Evolutionary conservation across 805 yeast genomes (phyloP), one percentile per base, ranked within the genome.

Genomic region (Hanseniaspora hatyaiensis): DNA sequence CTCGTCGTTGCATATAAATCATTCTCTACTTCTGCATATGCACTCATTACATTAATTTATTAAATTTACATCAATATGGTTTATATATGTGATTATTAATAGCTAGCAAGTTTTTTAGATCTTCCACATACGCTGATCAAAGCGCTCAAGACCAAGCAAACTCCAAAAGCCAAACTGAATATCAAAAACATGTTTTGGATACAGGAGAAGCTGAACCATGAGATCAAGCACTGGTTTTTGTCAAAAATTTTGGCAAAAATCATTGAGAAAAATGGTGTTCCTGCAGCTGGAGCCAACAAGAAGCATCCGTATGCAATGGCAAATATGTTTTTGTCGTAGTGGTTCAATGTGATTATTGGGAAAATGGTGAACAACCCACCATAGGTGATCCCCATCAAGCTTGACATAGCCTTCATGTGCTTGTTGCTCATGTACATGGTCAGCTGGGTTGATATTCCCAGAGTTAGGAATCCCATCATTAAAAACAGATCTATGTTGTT

Each of bases 301-400:
- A 86, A 83, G 22, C 82, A 68, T 2, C 96, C 96, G 85, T 95
- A 89, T 1, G 89, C 82, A 2, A 95, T 82, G 0, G 96, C 97
- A 63, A 89, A 77, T 29, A 83, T 73, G 36, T 82, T 87, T 19
- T 82, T 72, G 0, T 96, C 96, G 87, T 95, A 92, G 2, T 83
- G 75, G 3, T 80, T 69, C 1, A 94, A 80, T 13, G 87, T 76
- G 12, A 87, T 70, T 0, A 95, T 82, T 3, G 98, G 97, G 55
- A 78, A 83, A 5, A 85, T 64, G 0, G 97, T 87, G 66, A 85
- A 89, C 3, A 84, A 59, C 0, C 88, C 84, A 28, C 97, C 96
- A 58, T 89, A 85, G 5, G 76, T 67, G 22, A 75, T 58, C 0
- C 97, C 97, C 49, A 77, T 70, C 2, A 80, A 51, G 2, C 73